Conservation (phyloP, 768 basidiomycete species). For the Lentinus brumalis region DNA sequence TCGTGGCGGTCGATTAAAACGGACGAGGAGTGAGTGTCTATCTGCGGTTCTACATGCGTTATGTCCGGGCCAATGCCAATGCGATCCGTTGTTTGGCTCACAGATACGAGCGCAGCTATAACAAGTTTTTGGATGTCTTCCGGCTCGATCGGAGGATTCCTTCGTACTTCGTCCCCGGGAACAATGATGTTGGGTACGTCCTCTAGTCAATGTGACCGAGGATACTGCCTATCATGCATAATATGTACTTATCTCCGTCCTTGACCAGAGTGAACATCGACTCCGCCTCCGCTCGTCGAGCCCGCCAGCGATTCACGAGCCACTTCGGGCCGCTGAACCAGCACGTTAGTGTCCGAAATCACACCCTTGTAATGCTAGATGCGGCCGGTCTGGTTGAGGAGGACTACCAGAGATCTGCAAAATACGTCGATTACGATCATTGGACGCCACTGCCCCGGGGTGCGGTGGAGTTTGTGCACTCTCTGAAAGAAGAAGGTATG, state of each 20-base stretch:
- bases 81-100: background rate
- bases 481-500: slow-evolving; percentile 45
- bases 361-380: slow-evolving; percentile 72
- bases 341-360: slow-evolving; percentile 61
- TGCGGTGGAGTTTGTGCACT: slow-evolving; percentile 60
- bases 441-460: slow-evolving; percentile 60
- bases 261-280: slow-evolving; percentile 24
- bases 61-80: slow-evolving; percentile 1
- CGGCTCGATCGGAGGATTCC: slow-evolving; percentile 46
- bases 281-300: slow-evolving; percentile 28
- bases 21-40: slow-evolving; percentile 56
- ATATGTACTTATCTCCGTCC: background rate
- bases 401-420: slow-evolving; percentile 66
- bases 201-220: background rate
- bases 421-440: slow-evolving; percentile 48
- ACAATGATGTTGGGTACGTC: slow-evolving; percentile 80
- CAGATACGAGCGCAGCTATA: slow-evolving; percentile 73
- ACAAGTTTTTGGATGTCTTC: slow-evolving; percentile 73
- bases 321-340: slow-evolving; percentile 74
- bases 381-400: slow-evolving; percentile 83
- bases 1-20: slow-evolving; percentile 66
- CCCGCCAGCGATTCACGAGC: slow-evolving; percentile 57
- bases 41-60: background rate
- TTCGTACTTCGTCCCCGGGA: slow-evolving; percentile 79
- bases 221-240: background rate